Evolutionary conservation across 2,329 filamentous ascomycete genomes (phyloP).

Genomic region (Arachnomyces sp.): DNA sequence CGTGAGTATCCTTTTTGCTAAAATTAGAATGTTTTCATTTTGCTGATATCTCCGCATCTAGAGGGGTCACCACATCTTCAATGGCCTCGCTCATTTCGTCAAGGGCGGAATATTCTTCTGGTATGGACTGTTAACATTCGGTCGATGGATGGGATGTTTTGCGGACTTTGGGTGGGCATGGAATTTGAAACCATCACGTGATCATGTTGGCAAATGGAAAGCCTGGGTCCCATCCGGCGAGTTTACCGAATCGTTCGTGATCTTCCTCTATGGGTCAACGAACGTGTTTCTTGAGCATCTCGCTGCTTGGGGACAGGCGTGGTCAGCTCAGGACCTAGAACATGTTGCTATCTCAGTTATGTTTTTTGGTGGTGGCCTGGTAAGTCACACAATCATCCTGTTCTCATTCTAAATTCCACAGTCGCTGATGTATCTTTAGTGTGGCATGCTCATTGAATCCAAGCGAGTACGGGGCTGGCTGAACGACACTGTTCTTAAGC

Average conservation of each 20-base stretch:
- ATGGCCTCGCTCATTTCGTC: conserved; percentile 83
- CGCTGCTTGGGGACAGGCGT: conserved; percentile 60
- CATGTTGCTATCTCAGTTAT: conserved; percentile 88
- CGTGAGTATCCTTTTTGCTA: conserved; percentile 48
- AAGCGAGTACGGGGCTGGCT: conserved; percentile 53
- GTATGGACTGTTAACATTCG: conserved; percentile 79
- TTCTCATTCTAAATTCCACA: conserved; percentile 5
- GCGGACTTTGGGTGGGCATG: conserved; percentile 90
- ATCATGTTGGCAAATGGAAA: conserved; percentile 56
- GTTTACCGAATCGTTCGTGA: conserved; percentile 81
- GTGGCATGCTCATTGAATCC: conserved; percentile 81
- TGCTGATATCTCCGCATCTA: conserved; percentile 27
- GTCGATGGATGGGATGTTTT: conserved; percentile 85
- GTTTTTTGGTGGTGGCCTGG: conserved; percentile 86
- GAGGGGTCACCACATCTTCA: conserved; percentile 66
- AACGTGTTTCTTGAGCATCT: conserved; percentile 93
- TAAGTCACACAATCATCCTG: conserved; percentile 31
- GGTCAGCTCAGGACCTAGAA: conserved; percentile 75
- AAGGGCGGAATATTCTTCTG: conserved; percentile 95
- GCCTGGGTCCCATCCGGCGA: conserved; percentile 64
- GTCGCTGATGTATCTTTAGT: conserved; percentile 33
- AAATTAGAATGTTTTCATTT: neutral
- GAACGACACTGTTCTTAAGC: conserved; percentile 42
- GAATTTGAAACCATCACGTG: conserved; percentile 66
- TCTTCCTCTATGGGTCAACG: conserved; percentile 79